Conservation (phyloP, 2,329 filamentous ascomycete species). For the Diplodia sapinea region DNA sequence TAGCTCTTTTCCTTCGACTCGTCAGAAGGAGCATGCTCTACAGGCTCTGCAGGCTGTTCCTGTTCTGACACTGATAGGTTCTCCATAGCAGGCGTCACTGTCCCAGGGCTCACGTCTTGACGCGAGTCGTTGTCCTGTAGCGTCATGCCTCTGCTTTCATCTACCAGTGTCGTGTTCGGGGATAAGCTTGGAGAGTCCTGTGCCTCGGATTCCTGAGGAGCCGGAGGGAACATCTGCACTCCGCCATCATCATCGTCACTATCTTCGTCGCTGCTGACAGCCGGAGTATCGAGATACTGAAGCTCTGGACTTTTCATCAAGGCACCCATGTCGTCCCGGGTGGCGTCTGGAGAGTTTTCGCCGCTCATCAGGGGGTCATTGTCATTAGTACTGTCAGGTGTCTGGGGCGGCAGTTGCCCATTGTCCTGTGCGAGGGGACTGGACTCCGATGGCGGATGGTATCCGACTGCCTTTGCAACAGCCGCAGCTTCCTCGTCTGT, state of each 20-base stretch:
- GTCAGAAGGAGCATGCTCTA: conserved; percentile 1
- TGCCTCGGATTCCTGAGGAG: not conserved
- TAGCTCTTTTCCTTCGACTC: conserved; percentile 5
- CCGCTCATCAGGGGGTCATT: conserved; percentile 32
- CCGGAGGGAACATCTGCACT: conserved; percentile 31
- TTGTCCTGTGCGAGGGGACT: conserved; percentile 42
- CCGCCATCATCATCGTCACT: conserved; percentile 44
- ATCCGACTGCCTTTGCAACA: conserved; percentile 57
- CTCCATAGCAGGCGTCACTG: conserved; percentile 16
- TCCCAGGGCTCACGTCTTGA: conserved; percentile 6
- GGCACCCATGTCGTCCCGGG: conserved; percentile 42
- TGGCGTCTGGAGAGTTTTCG: conserved; percentile 37
- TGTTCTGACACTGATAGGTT: not conserved
- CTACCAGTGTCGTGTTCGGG: not conserved
- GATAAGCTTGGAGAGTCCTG: conserved; percentile 17
- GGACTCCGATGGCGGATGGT: conserved; percentile 42
- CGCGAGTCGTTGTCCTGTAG: conserved; percentile 6
- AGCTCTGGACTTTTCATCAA: conserved; percentile 51
- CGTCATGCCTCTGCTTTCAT: not conserved
- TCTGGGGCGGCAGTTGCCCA: conserved; percentile 30
- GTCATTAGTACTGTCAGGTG: conserved; percentile 32
- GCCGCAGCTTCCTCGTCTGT: conserved; percentile 58
- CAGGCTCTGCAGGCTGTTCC: not conserved
- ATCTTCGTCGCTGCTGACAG: conserved; percentile 44
- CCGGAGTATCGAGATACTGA: conserved; percentile 48